Conservation (phyloP, 2,329 filamentous ascomycete species). For the Fusarium longipes region DNA sequence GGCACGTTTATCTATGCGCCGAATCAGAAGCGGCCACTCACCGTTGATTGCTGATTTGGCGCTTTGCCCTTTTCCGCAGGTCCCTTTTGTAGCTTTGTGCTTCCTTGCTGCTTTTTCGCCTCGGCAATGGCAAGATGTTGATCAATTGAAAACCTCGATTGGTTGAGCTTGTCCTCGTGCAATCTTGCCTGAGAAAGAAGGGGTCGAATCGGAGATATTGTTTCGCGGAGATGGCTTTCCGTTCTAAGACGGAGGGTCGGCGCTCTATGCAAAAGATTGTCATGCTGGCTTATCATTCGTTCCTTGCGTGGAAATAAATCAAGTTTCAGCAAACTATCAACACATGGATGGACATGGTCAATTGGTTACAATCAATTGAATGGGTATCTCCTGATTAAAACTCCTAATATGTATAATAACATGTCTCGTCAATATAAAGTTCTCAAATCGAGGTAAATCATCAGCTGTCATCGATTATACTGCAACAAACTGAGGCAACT, state of each 20-base stretch:
- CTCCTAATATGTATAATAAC: constrained; percentile 12
- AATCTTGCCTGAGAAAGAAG: constrained; percentile 29
- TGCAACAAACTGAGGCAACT: constrained; percentile 3
- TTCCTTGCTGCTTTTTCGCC: constrained; percentile 27
- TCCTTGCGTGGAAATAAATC: constrained; percentile 10
- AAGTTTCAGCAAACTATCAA: constrained; percentile 10
- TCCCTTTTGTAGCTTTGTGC: constrained; percentile 30
- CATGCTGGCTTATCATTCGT: constrained; percentile 17
- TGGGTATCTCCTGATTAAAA: constrained; percentile 19
- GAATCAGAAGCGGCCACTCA: constrained; percentile 36
- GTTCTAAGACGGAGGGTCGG: not conserved
- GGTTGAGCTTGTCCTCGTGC: constrained; percentile 22
- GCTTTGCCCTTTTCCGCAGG: constrained; percentile 46
- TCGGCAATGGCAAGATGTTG: constrained; percentile 23
- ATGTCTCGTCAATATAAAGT: not conserved
- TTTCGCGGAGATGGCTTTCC: constrained; percentile 20
- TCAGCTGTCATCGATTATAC: not conserved
- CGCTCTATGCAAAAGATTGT: not conserved
- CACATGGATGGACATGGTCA: not conserved
- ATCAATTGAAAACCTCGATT: constrained; percentile 15
- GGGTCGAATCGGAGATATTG: constrained; percentile 8
- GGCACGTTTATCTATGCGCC: constrained; percentile 45
- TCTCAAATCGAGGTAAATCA: constrained; percentile 2
- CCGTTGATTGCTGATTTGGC: constrained; percentile 3
- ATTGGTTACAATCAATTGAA: constrained; percentile 2